phyloP scores from a whole-genome alignment of 2,329 filamentous ascomycete genomes.

The Lachnellula occidentalis region DNA sequence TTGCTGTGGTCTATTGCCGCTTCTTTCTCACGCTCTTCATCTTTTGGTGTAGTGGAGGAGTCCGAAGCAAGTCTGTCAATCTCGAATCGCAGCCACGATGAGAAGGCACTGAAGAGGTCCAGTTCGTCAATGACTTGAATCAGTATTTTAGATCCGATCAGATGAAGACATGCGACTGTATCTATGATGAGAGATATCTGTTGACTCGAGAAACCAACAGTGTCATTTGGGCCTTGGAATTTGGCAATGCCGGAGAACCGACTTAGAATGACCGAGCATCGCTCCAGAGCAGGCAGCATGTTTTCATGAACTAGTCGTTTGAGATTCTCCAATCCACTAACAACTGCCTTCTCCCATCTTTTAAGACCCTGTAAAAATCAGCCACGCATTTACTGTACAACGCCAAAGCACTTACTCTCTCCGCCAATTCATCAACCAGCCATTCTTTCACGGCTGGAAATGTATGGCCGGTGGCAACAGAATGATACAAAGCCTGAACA shows the following conservation, averaged over 20 bases:
- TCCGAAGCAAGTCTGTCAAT: constrained; percentile 72
- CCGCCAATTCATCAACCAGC: constrained; percentile 76
- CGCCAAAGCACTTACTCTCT: constrained; percentile 52
- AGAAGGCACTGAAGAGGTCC: constrained; percentile 71
- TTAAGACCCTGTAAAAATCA: constrained; percentile 66
- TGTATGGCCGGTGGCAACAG: constrained; percentile 78
- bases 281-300: constrained; percentile 80
- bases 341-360: constrained; percentile 86
- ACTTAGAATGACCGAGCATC: constrained; percentile 74
- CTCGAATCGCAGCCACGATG: constrained; percentile 75
- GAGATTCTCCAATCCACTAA: constrained; percentile 70
- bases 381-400: not conserved
- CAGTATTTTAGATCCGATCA: constrained; percentile 70
- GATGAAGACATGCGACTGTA: constrained; percentile 66
- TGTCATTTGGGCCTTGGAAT: constrained; percentile 63
- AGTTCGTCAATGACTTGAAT: constrained; percentile 70
- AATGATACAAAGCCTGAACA: constrained; percentile 73
- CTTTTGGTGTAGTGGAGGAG: constrained; percentile 48
- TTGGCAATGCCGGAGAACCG: constrained; percentile 77
- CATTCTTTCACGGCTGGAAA: constrained; percentile 75
- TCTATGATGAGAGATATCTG: constrained; percentile 64
- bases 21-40: constrained; percentile 74
- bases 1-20: constrained; percentile 67
- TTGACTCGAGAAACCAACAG: constrained; percentile 59
- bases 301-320: constrained; percentile 79